These are phyloP conservation scores for Musa schizocarpa DNA, from an alignment of 176 grass and related monocot species.

Conservation along the genomic window DNA sequence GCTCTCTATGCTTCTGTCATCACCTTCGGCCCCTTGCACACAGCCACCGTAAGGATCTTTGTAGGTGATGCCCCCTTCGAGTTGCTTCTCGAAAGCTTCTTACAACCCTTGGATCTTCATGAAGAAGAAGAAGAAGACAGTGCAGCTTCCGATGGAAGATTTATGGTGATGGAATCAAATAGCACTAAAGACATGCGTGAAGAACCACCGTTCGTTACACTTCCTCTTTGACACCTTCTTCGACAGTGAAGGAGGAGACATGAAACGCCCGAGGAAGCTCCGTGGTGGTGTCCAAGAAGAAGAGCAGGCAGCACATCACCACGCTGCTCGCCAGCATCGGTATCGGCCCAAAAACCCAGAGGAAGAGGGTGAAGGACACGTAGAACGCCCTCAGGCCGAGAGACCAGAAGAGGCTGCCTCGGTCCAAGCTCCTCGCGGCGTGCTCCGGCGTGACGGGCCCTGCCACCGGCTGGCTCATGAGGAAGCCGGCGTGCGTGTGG, in stretches of 20 bases:
- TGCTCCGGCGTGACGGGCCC: constrained; percentile 15
- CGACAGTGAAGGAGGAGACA: no score
- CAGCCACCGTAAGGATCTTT: no score
- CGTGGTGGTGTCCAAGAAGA: constrained; percentile 54
- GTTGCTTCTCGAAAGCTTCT: no score
- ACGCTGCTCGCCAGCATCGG: constrained; percentile 55
- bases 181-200: no score
- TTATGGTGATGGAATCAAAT: no score
- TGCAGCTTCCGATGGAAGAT: no score
- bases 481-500: constrained; percentile 15
- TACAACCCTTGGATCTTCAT: no score
- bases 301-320: constrained; percentile 41
- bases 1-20: constrained; percentile 29
- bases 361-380: constrained; percentile 56
- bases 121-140: no score
- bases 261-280: constrained; percentile 1
- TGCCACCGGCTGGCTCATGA: constrained; percentile 4
- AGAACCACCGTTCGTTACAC: no score
- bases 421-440: constrained; percentile 49
- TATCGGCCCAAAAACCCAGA: constrained; percentile 80
- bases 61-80: no score
- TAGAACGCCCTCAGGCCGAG: constrained; percentile 87
- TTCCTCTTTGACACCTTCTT: no score
- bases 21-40: no score
- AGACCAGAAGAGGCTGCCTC: constrained; percentile 70